phyloP scores from a whole-genome alignment of 305 asterid species.

The Rubia peregrina region DNA sequence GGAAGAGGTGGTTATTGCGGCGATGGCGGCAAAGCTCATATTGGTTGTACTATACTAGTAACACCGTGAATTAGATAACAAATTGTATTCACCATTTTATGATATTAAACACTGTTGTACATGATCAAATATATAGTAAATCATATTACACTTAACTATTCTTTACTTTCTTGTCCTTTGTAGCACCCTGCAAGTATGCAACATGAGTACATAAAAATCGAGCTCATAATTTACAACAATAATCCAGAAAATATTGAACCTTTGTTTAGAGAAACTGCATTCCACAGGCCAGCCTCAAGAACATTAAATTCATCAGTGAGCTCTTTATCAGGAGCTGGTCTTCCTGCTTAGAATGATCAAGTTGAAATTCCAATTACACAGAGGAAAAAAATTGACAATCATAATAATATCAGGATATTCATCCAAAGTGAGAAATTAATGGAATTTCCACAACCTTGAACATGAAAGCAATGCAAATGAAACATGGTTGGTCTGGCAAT shows the following conservation, averaged over 20 bases:
- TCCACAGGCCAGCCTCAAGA: conserved; percentile 92
- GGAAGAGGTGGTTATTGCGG: conserved; percentile 6
- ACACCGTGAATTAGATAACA: too few relatives aligned
- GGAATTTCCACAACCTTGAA: conserved; percentile 42
- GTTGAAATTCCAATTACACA: conserved; percentile 2
- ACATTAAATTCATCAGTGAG: conserved; percentile 85
- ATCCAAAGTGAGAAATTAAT: neutral
- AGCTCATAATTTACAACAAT: neutral
- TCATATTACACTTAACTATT: too few relatives aligned
- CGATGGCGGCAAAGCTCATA: conserved; percentile 5
- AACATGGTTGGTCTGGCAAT: conserved; percentile 32
- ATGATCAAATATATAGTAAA: too few relatives aligned
- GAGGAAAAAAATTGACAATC: conserved; percentile 3
- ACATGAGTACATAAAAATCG: conserved; percentile 3
- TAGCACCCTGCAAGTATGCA: conserved; percentile 60
- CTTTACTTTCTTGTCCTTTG: conserved; percentile 96
- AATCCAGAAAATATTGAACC: conserved; percentile 31
- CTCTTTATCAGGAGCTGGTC: conserved; percentile 91
- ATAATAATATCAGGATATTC: neutral
- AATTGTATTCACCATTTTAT: too few relatives aligned
- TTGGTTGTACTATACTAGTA: too few relatives aligned
- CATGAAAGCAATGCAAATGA: conserved; percentile 46
- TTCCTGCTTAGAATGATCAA: conserved; percentile 45
- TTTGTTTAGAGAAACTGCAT: conserved; percentile 82
- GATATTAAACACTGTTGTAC: too few relatives aligned